Evolutionary conservation across 2,329 filamentous ascomycete genomes (phyloP).

Genomic region (Fusarium sambucinum): DNA sequence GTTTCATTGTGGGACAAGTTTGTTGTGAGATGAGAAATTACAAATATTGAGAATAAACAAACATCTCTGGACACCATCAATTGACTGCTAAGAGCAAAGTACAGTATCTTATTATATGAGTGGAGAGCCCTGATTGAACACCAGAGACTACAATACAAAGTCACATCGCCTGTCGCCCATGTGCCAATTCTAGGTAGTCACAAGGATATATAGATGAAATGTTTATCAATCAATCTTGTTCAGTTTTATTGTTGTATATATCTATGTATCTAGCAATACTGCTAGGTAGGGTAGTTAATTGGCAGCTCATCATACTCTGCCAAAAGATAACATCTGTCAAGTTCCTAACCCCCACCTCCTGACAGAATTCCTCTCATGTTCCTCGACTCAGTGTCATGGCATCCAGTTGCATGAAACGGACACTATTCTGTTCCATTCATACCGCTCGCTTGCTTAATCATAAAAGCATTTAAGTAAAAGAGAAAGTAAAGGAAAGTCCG

Average conservation of each 20-base stretch:
- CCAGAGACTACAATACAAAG: neutral
- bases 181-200: neutral
- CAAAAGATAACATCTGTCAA: conserved; percentile 19
- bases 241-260: conserved; percentile 30
- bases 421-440: conserved; percentile 23
- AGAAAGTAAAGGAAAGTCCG: conserved; percentile 40
- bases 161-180: neutral
- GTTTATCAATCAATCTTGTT: conserved; percentile 26
- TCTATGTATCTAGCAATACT: conserved; percentile 10
- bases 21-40: neutral
- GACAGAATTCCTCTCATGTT: conserved; percentile 13
- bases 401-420: conserved; percentile 20
- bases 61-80: neutral
- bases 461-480: conserved; percentile 30
- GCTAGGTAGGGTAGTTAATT: neutral
- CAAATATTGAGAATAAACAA: neutral
- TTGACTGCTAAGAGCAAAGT: neutral
- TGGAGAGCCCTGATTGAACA: neutral
- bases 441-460: conserved; percentile 31
- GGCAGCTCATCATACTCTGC: neutral
- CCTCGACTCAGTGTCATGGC: conserved; percentile 11
- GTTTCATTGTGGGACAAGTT: conserved; percentile 19
- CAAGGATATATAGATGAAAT: neutral
- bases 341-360: conserved; percentile 9
- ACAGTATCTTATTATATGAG: neutral